Evolutionary conservation across 805 yeast species (phyloP).

Genomic region (Candida arabinofermentans): DNA sequence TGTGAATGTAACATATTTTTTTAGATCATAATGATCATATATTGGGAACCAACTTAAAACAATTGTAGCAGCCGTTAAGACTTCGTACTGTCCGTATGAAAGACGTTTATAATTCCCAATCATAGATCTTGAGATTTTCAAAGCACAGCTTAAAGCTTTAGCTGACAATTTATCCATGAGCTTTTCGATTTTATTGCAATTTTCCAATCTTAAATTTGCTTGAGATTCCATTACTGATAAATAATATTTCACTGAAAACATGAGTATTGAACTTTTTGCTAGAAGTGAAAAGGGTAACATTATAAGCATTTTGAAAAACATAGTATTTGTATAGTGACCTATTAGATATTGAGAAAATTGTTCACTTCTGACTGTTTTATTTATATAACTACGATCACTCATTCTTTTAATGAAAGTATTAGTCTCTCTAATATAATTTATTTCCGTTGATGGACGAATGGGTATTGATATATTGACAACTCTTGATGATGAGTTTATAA

Average conservation of each 20-base stretch:
- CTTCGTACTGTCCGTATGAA: constrained; percentile 12
- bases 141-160: constrained; percentile 3
- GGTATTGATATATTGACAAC: constrained; percentile 6
- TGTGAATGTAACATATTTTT: constrained; percentile 8
- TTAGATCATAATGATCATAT: constrained; percentile 10
- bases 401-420: not conserved
- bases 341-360: constrained; percentile 6
- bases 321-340: constrained; percentile 5
- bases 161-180: constrained; percentile 5
- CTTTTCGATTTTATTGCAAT: not conserved
- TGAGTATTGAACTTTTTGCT: constrained; percentile 6
- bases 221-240: constrained; percentile 5
- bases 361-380: constrained; percentile 2
- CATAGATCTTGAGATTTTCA: constrained; percentile 6
- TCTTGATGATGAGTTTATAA: constrained; percentile 19
- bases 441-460: constrained; percentile 1
- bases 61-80: constrained; percentile 9
- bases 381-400: not conserved
- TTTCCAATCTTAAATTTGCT: constrained; percentile 1
- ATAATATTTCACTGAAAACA: constrained; percentile 7
- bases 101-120: constrained; percentile 6
- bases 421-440: constrained; percentile 1
- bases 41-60: constrained; percentile 8
- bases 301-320: constrained; percentile 4
- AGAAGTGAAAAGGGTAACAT: constrained; percentile 7